Base-by-base conservation (phyloP, 805 yeast species). In the Spathaspora gorwiae region DNA sequence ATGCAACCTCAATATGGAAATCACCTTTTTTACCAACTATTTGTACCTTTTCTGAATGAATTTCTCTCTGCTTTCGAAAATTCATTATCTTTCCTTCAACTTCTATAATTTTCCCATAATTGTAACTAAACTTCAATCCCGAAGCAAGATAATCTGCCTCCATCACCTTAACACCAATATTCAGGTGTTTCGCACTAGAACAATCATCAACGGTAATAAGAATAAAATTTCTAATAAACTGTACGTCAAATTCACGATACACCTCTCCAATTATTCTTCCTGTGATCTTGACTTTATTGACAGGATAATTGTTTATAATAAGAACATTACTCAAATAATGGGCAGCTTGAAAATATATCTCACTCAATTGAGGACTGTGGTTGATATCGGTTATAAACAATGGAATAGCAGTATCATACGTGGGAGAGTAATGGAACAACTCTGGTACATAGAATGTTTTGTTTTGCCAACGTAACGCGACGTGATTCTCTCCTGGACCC, bases 221-320 rank as follows among this genome's bases (percentile, higher is more conserved):
- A 26, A 53, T 42, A 41, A 46, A 56, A 31, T 48, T 48, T n/a
- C 26, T 31, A 19, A 32, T 12, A 40, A 47, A 37, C 8, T 14
- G 39, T 34, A 40, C 35, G 6, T 43, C 45, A 24, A 33, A 40
- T 13, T 53, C 55, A 30, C 45, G 54, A 39, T 44, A 51, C 31
- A 24, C 51, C 38, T 34, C 68, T 35, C 46, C 68, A 56, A 47
- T 51, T 10, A 70, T 50, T 7, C 60, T 54, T 2, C 75, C 75
- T 26, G 51, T 44, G 0, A 70, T 47, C 5, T 42, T 47, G 1
- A 64, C 45, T 7, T 39, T 47, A 26, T 47, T 51, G 0, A 71
- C 50, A 3, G 76, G 76, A 48, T 68, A 59, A 46, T 70, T 71
- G 34, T 60, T 57, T 5, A 70, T 52, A 36, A 63, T 43, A 9